Conservation (phyloP, 1,284 basidiomycete genomes). For the Trichosporon coremiiforme region DNA sequence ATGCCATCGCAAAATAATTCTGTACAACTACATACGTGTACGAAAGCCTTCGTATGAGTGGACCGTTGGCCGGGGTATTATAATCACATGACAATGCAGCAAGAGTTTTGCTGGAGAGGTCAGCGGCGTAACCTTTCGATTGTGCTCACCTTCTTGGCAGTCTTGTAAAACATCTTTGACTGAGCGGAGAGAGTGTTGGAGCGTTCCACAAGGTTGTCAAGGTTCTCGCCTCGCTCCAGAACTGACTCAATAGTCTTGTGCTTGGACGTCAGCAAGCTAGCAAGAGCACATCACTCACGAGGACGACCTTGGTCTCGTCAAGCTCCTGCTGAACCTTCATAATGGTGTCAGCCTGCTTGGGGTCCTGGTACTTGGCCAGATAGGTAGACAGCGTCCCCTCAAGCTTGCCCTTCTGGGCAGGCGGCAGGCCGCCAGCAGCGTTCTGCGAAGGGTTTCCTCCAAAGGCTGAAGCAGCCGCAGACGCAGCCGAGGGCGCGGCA, state of each 20-base stretch:
- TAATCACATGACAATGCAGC: slow-evolving; percentile 62
- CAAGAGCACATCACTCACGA: slow-evolving; percentile 62
- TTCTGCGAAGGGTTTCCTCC: slow-evolving; percentile 54
- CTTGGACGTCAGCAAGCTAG: slow-evolving; percentile 57
- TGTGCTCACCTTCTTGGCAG: slow-evolving; percentile 76
- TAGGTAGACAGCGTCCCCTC: slow-evolving; percentile 70
- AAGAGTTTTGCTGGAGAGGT: slow-evolving; percentile 66
- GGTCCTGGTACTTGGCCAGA: slow-evolving; percentile 94
- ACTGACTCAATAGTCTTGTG: slow-evolving; percentile 99
- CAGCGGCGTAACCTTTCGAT: not conserved
- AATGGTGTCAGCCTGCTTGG: slow-evolving; percentile 95
- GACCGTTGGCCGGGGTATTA: not conserved
- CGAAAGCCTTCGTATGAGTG: not conserved
- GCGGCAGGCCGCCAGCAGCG: slow-evolving; percentile 53
- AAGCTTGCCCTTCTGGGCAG: slow-evolving; percentile 57
- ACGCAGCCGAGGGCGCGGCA: slow-evolving; percentile 48
- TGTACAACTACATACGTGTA: slow-evolving; percentile 24
- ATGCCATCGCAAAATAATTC: slow-evolving; percentile 10
- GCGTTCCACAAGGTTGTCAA: slow-evolving; percentile 94
- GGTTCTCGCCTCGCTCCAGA: slow-evolving; percentile 91
- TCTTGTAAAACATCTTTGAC: slow-evolving; percentile 95
- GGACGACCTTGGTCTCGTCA: slow-evolving; percentile 98
- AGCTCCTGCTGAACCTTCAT: slow-evolving; percentile 98
- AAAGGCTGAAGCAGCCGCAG: slow-evolving; percentile 48
- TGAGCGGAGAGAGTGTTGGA: slow-evolving; percentile 87